A percentile compares a stretch with the other conserved stretches of the same genome.
Conservation (phyloP, 2,329 filamentous ascomycete species). For the Macrophomina tecta region DNA sequence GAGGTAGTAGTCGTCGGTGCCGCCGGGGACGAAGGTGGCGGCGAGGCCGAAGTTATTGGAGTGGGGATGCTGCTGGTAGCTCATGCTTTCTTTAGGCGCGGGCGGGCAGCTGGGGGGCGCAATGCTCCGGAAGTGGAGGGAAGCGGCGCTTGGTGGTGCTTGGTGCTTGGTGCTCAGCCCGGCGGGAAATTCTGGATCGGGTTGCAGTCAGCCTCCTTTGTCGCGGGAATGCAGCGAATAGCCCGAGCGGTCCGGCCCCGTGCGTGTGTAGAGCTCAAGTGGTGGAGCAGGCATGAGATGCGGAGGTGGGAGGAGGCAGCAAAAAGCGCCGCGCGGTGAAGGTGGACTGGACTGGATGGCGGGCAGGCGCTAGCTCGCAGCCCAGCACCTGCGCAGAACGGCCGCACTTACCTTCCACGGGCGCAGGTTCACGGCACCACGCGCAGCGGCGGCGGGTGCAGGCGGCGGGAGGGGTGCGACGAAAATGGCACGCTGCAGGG, state of each 20-base stretch:
- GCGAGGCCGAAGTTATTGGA: slow-evolving; percentile 27
- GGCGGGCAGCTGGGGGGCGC: slow-evolving; percentile 21
- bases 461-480: slow-evolving; percentile 3
- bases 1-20: slow-evolving; percentile 72
- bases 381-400: not conserved
- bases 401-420: not conserved
- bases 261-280: slow-evolving; percentile 11
- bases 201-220: slow-evolving; percentile 25
- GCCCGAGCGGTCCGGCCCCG: slow-evolving; percentile 19
- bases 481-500: slow-evolving; percentile 21
- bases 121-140: slow-evolving; percentile 23
- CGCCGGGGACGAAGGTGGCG: slow-evolving; percentile 72
- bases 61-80: slow-evolving; percentile 25
- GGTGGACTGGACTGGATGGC: slow-evolving; percentile 5
- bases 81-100: slow-evolving; percentile 23
- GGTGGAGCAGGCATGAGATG: slow-evolving; percentile 12
- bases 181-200: slow-evolving; percentile 19
- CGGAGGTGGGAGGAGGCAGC: slow-evolving; percentile 5
- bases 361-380: not conserved
- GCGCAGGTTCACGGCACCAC: not conserved
- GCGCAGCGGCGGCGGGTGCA: not conserved
- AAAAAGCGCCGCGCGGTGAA: slow-evolving; percentile 11
- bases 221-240: slow-evolving; percentile 13
- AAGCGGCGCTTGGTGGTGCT: slow-evolving; percentile 6
- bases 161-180: slow-evolving; percentile 16